These are phyloP conservation scores for Haplosporangium sp. DNA, from an alignment of 371 early-diverging fungal species.

Conservation along the genomic window DNA sequence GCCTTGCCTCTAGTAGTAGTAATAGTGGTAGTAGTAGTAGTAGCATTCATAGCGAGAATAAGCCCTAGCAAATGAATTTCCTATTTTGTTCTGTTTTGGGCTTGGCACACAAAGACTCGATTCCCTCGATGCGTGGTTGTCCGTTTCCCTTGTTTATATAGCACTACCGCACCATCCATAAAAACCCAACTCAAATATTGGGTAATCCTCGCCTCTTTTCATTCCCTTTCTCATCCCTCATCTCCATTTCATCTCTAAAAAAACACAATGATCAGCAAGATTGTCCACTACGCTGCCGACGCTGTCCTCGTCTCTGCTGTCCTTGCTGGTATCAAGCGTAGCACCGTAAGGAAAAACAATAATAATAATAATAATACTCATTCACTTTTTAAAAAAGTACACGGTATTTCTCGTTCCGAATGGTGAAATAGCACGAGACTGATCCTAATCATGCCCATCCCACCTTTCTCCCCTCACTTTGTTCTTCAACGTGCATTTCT, in stretches of 20 bases:
- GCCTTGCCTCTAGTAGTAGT: background rate
- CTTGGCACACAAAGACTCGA: no score
- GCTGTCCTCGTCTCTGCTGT: slow-evolving; percentile 78
- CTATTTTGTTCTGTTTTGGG: no score
- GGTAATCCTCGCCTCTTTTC: background rate
- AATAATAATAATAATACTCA: no score
- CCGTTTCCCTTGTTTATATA: background rate
- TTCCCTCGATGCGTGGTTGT: background rate
- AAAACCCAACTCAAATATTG: no score
- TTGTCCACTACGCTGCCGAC: slow-evolving; percentile 77
- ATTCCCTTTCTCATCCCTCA: background rate
- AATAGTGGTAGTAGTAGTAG: background rate
- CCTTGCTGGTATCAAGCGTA: slow-evolving; percentile 81
- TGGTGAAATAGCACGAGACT: background rate
- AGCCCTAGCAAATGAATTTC: no score
- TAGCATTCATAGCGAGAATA: background rate
- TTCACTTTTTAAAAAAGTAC: no score
- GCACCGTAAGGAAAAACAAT: slow-evolving; percentile 61
- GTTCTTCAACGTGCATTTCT: no score
- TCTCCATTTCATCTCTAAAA: slow-evolving; percentile 8
- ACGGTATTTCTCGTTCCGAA: no score
- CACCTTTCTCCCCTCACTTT: no score
- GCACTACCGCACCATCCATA: background rate
- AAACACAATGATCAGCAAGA: slow-evolving; percentile 61
- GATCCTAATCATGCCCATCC: no score